phyloP scores from a whole-genome alignment of 257 asterid species.

The Nicotiana benthamiana region DNA sequence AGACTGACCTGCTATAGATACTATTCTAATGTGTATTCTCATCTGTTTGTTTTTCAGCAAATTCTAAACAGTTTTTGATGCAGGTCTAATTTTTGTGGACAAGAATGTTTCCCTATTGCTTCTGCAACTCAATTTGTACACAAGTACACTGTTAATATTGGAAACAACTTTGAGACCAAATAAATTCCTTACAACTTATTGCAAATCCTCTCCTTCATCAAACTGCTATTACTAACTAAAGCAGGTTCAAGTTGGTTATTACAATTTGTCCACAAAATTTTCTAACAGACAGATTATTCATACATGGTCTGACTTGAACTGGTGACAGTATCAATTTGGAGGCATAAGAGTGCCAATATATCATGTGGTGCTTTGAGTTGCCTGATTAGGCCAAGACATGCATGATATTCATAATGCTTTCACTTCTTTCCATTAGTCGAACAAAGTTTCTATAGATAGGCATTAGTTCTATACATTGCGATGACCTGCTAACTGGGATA shows the following conservation, averaged over 20 bases:
- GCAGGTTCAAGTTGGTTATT: not conserved
- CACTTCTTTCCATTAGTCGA: slow-evolving; percentile 19
- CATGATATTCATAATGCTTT: slow-evolving; percentile 21
- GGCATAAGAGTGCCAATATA: slow-evolving; percentile 22
- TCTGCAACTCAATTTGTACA: not conserved
- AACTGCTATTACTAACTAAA: not conserved
- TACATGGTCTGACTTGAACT: not conserved
- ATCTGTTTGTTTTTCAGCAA: not conserved
- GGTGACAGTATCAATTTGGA: slow-evolving; percentile 4
- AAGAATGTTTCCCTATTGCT: not conserved
- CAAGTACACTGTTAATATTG: not conserved
- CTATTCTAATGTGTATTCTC: not conserved
- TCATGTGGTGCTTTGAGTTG: slow-evolving; percentile 3
- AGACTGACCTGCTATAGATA: not conserved
- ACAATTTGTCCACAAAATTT: not conserved
- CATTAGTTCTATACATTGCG: not conserved
- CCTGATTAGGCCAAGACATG: slow-evolving; percentile 38
- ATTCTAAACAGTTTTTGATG: not conserved
- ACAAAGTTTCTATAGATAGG: not conserved
- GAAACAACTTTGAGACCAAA: not conserved
- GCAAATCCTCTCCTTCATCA: not conserved
- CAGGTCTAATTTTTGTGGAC: not conserved
- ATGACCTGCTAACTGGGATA: not conserved
- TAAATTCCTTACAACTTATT: not conserved
- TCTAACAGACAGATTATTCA: not conserved